phyloP scores from a whole-genome alignment of 805 yeast genomes.

The Lachancea sp. region DNA sequence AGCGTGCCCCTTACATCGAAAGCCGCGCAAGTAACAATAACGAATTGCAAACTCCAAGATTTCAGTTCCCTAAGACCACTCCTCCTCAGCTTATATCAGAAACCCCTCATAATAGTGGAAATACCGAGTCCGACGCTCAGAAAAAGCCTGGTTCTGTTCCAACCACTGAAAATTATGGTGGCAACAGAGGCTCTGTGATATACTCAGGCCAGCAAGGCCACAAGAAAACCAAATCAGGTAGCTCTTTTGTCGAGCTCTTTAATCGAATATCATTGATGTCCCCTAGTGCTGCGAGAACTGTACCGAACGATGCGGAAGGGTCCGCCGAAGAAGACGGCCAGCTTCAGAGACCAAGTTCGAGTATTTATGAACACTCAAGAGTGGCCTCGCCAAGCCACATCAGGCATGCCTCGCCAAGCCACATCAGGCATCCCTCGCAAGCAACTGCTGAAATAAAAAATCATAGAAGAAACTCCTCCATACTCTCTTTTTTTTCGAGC shows the following conservation, averaged over 20 bases:
- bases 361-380: constrained; percentile 32
- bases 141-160: neutral
- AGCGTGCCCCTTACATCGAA: constrained; percentile 13
- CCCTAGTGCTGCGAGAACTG: constrained; percentile 4
- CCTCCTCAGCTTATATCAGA: constrained; percentile 9
- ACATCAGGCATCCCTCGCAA: constrained; percentile 16
- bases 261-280: constrained; percentile 29
- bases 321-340: constrained; percentile 5
- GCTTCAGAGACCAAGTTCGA: constrained; percentile 39
- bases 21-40: constrained; percentile 3
- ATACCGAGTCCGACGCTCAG: neutral
- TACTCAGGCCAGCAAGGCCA: constrained; percentile 18
- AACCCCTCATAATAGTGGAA: constrained; percentile 2
- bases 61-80: constrained; percentile 8
- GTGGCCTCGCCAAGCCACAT: constrained; percentile 18
- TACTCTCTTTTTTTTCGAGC: constrained; percentile 43
- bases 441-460: constrained; percentile 25
- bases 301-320: constrained; percentile 4
- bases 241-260: constrained; percentile 33
- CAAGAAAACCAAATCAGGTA: constrained; percentile 28
- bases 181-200: constrained; percentile 19
- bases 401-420: constrained; percentile 16
- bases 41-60: constrained; percentile 5
- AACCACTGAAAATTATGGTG: constrained; percentile 7
- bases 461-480: constrained; percentile 57